A percentile compares a stretch with the other conserved stretches of the same genome.
Evolutionary conservation across 495 filamentous ascomycete species (phyloP).

Genomic region (Penicillium paradoxum): DNA sequence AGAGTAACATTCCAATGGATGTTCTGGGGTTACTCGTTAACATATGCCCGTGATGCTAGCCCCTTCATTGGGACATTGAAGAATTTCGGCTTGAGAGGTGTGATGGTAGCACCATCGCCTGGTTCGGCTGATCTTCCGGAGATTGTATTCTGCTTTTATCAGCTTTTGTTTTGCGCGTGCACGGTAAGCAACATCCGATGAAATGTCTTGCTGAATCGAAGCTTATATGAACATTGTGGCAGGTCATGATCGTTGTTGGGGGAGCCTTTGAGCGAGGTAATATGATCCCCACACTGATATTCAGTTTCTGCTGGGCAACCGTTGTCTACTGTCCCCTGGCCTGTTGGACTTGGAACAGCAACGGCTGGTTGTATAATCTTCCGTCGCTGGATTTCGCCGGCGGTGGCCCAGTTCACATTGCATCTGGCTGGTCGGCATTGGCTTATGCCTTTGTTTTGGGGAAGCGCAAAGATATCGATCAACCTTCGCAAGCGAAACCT

Average conservation of each 20-base stretch:
- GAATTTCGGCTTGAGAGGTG: slow-evolving; percentile 51
- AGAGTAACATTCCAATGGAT: slow-evolving; percentile 52
- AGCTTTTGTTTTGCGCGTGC: slow-evolving; percentile 53
- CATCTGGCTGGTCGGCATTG: slow-evolving; percentile 49
- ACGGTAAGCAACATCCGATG: slow-evolving; percentile 31
- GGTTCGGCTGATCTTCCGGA: slow-evolving; percentile 48
- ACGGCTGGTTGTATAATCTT: slow-evolving; percentile 54
- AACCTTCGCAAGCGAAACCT: slow-evolving; percentile 41
- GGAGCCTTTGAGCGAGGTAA: slow-evolving; percentile 53
- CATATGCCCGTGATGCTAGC: slow-evolving; percentile 47
- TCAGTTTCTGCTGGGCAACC: slow-evolving; percentile 56
- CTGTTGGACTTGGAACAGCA: slow-evolving; percentile 57
- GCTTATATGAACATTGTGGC: background rate
- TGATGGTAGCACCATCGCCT: slow-evolving; percentile 46
- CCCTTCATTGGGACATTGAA: slow-evolving; percentile 50
- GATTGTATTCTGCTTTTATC: slow-evolving; percentile 54
- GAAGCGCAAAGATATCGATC: slow-evolving; percentile 45
- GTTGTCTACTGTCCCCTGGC: slow-evolving; percentile 57
- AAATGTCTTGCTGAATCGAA: background rate
- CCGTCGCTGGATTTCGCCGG: slow-evolving; percentile 54
- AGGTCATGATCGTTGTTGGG: slow-evolving; percentile 49
- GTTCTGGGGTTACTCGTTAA: slow-evolving; percentile 55
- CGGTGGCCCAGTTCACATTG: slow-evolving; percentile 53
- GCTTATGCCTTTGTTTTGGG: slow-evolving; percentile 54
- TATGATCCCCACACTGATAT: slow-evolving; percentile 51